These are phyloP conservation scores for Vitis hybrid DNA, from an alignment of 177 flowering plant species.

Conservation along the genomic window DNA sequence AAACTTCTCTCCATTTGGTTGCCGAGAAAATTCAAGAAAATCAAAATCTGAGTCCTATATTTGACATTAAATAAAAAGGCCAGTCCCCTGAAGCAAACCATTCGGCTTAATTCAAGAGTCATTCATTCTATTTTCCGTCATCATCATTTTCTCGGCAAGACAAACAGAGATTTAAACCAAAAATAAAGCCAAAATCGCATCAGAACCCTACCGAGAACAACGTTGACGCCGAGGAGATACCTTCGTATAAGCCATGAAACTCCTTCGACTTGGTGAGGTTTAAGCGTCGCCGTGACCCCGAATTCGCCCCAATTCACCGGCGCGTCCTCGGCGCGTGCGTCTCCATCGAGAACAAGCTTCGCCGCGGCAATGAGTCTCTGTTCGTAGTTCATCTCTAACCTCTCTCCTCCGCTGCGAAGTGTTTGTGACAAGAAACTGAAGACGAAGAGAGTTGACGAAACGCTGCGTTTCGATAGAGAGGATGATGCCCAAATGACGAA, in stretches of 20 bases:
- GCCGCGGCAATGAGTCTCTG: conserved; percentile 77
- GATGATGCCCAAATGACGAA: neutral
- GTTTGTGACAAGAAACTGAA: neutral
- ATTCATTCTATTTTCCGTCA: too few relatives aligned
- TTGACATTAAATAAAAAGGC: too few relatives aligned
- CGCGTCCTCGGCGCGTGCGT: conserved; percentile 25
- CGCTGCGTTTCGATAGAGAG: neutral
- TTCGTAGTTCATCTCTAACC: conserved; percentile 44
- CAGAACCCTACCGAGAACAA: conserved; percentile 60
- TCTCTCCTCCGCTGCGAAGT: too few relatives aligned
- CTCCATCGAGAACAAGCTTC: conserved; percentile 41
- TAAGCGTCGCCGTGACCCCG: conserved; percentile 64
- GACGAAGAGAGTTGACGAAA: neutral
- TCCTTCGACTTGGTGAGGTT: conserved; percentile 86
- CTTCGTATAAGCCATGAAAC: conserved; percentile 83
- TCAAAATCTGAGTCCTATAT: too few relatives aligned
- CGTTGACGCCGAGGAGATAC: conserved; percentile 76
- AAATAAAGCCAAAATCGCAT: neutral
- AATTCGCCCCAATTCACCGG: conserved; percentile 29
- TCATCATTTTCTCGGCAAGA: neutral
- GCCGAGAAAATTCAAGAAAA: neutral
- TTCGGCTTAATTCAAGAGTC: too few relatives aligned
- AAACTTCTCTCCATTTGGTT: neutral
- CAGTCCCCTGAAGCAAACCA: too few relatives aligned
- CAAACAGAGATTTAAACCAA: conserved; percentile 3